Conservation (phyloP, 192 early-diverging fungal genomes). For the Gryganskiella cystojenkinii region DNA sequence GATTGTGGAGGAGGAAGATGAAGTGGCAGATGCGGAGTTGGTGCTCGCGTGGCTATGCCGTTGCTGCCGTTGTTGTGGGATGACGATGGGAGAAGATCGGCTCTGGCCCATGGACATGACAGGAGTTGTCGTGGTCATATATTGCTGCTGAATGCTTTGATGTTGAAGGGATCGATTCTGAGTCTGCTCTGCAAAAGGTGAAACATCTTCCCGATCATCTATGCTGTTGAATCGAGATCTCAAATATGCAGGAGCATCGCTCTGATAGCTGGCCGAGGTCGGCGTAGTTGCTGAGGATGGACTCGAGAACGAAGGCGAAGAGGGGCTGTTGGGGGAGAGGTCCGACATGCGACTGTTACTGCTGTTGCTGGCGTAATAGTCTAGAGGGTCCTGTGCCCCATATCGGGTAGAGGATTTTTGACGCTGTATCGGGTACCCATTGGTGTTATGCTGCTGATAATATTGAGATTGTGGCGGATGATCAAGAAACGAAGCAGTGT, state of each 20-base stretch:
- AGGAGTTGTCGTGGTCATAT: neutral
- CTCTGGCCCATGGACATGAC: neutral
- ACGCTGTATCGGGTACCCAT: conserved; percentile 4
- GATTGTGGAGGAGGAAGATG: neutral
- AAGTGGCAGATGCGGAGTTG: neutral
- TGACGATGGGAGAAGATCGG: conserved; percentile 34
- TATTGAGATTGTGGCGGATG: neutral
- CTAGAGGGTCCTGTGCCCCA: conserved; percentile 21
- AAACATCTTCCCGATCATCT: conserved; percentile 16
- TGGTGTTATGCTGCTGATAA: no score
- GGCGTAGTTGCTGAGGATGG: conserved; percentile 43
- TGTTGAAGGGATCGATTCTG: conserved; percentile 11
- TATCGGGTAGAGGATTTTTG: conserved; percentile 16
- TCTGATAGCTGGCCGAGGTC: conserved; percentile 21
- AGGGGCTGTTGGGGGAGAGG: conserved; percentile 19
- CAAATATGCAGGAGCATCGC: conserved; percentile 23
- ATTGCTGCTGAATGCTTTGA: conserved; percentile 1
- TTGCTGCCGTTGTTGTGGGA: conserved; percentile 14
- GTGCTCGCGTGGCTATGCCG: conserved; percentile 15
- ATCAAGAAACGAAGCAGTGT: neutral
- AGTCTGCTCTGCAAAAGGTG: neutral
- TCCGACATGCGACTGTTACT: conserved; percentile 4
- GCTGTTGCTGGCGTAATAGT: conserved; percentile 13
- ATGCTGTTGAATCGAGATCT: conserved; percentile 1
- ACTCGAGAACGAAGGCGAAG: conserved; percentile 40